Evolutionary conservation across 2,329 filamentous ascomycete genomes (phyloP).

Genomic region (Microdochium paspali): DNA sequence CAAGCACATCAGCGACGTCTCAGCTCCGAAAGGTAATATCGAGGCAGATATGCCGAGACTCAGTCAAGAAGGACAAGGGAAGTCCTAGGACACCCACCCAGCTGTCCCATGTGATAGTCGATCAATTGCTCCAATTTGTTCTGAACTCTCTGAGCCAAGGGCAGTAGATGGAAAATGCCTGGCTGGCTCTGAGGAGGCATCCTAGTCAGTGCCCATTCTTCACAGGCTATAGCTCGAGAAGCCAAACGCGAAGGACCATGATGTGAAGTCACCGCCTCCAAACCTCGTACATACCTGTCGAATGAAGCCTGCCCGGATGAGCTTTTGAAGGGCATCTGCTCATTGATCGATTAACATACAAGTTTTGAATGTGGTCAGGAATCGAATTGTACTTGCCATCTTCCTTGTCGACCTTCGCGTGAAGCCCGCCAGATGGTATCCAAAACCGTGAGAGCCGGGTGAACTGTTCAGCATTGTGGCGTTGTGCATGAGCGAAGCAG

Average conservation of each 20-base stretch:
- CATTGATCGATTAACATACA: slow-evolving; percentile 9
- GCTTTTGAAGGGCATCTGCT: slow-evolving; percentile 55
- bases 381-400: slow-evolving; percentile 18
- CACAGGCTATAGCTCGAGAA: no score
- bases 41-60: background rate
- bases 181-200: slow-evolving; percentile 64
- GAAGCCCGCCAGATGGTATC: slow-evolving; percentile 59
- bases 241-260: no score
- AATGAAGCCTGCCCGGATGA: slow-evolving; percentile 63
- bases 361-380: background rate
- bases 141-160: slow-evolving; percentile 77
- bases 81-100: slow-evolving; percentile 50
- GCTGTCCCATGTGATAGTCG: slow-evolving; percentile 75
- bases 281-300: slow-evolving; percentile 46
- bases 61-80: background rate
- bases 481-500: background rate
- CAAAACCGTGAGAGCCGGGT: slow-evolving; percentile 64
- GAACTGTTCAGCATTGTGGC: background rate
- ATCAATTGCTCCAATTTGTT: slow-evolving; percentile 79
- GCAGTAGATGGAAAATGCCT: slow-evolving; percentile 87
- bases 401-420: slow-evolving; percentile 43
- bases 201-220: no score
- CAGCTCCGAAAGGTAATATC: background rate
- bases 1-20: background rate
- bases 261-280: no score